phyloP scores from a whole-genome alignment of 768 basidiomycete genomes.

The Lanmaoa rubissima region DNA sequence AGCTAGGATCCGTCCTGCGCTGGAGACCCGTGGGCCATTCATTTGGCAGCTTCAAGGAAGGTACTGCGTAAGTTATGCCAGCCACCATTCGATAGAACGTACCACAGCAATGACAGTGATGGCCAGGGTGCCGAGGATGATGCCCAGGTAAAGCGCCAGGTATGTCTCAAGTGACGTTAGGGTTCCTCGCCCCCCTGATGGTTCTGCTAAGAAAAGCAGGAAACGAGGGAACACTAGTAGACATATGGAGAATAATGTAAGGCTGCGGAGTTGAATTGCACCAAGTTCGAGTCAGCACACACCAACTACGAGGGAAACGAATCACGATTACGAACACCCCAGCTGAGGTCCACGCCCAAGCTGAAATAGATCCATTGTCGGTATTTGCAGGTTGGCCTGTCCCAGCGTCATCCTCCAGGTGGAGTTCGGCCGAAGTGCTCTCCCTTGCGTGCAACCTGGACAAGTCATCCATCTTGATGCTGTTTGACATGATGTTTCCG shows the following conservation, averaged over 20 bases:
- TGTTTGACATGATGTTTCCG: conserved; percentile 27
- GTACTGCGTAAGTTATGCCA: neutral
- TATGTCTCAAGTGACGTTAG: conserved; percentile 70
- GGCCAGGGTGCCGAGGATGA: conserved; percentile 56
- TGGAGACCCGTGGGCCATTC: conserved; percentile 33
- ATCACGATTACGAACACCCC: conserved; percentile 24
- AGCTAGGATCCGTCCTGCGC: conserved; percentile 22
- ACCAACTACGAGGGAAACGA: neutral
- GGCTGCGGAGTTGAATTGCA: conserved; percentile 21
- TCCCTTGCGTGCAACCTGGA: conserved; percentile 10
- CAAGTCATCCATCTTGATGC: conserved; percentile 42
- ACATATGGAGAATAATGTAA: conserved; percentile 35
- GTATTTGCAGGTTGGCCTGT: conserved; percentile 3
- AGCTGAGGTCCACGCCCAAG: conserved; percentile 42
- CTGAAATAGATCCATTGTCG: conserved; percentile 28
- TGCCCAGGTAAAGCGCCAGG: conserved; percentile 63
- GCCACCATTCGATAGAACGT: conserved; percentile 6
- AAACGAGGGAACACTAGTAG: conserved; percentile 59
- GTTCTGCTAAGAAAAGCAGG: conserved; percentile 63
- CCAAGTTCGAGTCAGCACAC: conserved; percentile 1
- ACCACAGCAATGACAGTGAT: conserved; percentile 61
- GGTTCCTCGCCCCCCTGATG: conserved; percentile 38
- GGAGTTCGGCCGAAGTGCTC: conserved; percentile 11
- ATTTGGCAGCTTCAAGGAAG: conserved; percentile 42
- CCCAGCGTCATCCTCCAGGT: conserved; percentile 3